Evolutionary conservation across 2,329 filamentous ascomycete species (phyloP), one percentile per base, ranked within the genome.

Genomic region (Trichoderma sp.): DNA sequence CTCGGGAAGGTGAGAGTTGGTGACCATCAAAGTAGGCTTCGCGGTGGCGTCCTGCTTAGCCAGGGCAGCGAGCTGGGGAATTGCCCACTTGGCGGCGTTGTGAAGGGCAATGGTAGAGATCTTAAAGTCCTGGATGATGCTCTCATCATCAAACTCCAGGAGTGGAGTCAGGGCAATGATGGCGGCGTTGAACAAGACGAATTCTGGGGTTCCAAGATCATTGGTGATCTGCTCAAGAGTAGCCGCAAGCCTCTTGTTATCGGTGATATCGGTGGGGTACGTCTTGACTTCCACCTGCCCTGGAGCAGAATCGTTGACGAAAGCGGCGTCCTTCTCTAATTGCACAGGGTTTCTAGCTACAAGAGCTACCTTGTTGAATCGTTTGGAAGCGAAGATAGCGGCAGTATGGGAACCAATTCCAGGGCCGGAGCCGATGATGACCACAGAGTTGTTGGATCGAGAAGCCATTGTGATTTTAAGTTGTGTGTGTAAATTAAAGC

Each of bases 351-450:
- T 79, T 29, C 84, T 79, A 0, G 83, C 78, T 15, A 86, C 76
- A 2, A 86, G 78, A 13, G 84, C 80, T 10, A 86, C 73, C 69
- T 84, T 83, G 34, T 56, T 96, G 87, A 92, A 97, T 73, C 92
- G 92, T 77, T 93, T 92, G 66, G 86, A 83, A 22, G 93, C 92
- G 64, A 97, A 88, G 76, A 96, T 91, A 37, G 90, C 84, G 34
- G 93, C 92, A 77, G 92, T 97, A 81, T 97, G 93, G 81, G 95
- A 96, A 76, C 94, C 94, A 71, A 97, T 89, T 71, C 94, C 94
- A 79, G 97, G 94, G 13, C 92, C 96, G 63, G 93, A 94, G 71
- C 94, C 94, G 32, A 94, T 97, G 53, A 97, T 87, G 67, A 97
- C 86, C 19, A 70, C 64, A n/a, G 54, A 32, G 42, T 66, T 54